Evolutionary conservation across 2,329 filamentous ascomycete genomes (phyloP).

Genomic region (Pyricularia grisea): DNA sequence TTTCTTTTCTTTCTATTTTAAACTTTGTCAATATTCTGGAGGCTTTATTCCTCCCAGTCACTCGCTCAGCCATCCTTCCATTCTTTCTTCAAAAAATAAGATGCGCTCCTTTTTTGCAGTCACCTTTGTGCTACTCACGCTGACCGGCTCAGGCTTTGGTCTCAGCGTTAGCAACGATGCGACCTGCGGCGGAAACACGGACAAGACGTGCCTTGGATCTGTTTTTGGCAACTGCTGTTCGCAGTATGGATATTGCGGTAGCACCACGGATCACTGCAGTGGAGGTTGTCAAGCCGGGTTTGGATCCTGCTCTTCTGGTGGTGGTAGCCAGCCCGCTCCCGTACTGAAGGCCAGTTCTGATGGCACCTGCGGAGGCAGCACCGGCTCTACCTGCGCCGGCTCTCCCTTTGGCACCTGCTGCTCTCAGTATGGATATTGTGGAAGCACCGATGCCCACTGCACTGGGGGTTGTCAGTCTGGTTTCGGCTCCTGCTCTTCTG

Average conservation of each 20-base stretch:
- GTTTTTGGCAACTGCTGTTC: slow-evolving; percentile 7
- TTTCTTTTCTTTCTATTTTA: neutral
- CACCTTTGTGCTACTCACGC: neutral
- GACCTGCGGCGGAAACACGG: slow-evolving; percentile 4
- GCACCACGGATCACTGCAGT: neutral
- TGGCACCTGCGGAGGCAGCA: neutral
- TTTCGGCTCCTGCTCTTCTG: neutral
- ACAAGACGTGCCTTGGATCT: slow-evolving; percentile 1
- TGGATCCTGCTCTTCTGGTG: neutral
- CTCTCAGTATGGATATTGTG: neutral
- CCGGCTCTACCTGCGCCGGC: neutral
- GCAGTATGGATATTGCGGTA: slow-evolving; percentile 6
- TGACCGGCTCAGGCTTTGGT: neutral
- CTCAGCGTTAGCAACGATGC: slow-evolving; percentile 6
- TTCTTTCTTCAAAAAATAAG: neutral
- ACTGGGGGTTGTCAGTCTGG: neutral
- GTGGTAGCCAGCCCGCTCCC: neutral
- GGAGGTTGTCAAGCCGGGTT: neutral
- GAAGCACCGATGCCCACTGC: neutral
- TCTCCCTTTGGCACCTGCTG: neutral
- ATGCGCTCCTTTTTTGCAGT: neutral
- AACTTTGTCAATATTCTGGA: neutral
- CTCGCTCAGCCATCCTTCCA: neutral
- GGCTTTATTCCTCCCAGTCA: neutral
- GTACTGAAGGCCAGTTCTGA: neutral